A percentile compares a stretch with the other conserved stretches of the same genome.
Evolutionary conservation across 2,329 filamentous ascomycete genomes (phyloP).

Genomic region (Botrytis sinoallii): DNA sequence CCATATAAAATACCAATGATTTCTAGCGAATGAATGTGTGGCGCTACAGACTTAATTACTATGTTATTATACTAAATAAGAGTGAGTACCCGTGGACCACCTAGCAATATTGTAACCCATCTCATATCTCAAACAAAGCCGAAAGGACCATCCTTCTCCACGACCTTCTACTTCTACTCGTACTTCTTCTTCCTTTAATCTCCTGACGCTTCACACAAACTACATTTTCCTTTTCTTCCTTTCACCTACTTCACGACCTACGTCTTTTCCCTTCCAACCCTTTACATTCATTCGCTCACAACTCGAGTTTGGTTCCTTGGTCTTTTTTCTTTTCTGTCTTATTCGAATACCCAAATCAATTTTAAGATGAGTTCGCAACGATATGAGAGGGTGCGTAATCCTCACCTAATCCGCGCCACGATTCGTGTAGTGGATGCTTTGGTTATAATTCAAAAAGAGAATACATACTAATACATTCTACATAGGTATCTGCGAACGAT

Average conservation of each 20-base stretch:
- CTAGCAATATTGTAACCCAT: neutral
- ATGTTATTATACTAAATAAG: neutral
- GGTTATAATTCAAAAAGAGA: constrained; percentile 16
- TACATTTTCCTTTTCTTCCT: constrained; percentile 15
- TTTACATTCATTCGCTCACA: constrained; percentile 24
- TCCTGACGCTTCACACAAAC: neutral
- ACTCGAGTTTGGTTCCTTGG: constrained; percentile 22
- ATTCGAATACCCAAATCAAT: constrained; percentile 21
- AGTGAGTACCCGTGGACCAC: neutral
- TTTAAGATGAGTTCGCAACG: constrained; percentile 37
- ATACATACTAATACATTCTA: constrained; percentile 29
- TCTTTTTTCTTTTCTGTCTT: constrained; percentile 30
- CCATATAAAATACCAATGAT: neutral
- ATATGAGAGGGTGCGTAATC: constrained; percentile 55
- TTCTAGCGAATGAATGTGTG: constrained; percentile 16
- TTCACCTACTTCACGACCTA: constrained; percentile 18
- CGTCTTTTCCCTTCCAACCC: constrained; percentile 21
- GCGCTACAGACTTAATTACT: constrained; percentile 7
- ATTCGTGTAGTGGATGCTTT: constrained; percentile 7
- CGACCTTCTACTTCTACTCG: constrained; percentile 14
- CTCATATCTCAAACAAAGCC: constrained; percentile 17
- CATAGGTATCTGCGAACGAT: constrained; percentile 57
- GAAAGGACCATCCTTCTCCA: constrained; percentile 12
- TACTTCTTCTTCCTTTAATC: neutral
- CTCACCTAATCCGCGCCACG: constrained; percentile 26